phyloP scores from a whole-genome alignment of 2,329 filamentous ascomycete species.

The Lecanicillium sp. region DNA sequence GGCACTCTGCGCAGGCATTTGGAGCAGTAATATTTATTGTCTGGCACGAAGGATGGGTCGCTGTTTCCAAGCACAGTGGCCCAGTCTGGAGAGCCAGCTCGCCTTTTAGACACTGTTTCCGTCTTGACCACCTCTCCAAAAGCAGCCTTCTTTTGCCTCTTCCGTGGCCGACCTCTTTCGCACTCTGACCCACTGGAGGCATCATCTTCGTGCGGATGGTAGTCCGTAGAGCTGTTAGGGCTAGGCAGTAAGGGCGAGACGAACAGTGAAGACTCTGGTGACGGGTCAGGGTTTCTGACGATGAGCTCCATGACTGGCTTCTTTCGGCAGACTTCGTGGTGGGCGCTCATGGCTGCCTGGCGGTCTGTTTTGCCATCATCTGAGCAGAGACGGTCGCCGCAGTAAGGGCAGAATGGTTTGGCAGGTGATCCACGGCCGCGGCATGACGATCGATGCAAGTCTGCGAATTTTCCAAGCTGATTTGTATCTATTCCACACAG shows the following conservation, averaged over 20 bases:
- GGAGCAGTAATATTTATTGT: constrained; percentile 28
- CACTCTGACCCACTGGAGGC: not conserved
- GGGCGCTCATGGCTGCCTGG: not conserved
- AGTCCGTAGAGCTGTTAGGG: not conserved
- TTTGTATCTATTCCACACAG: not conserved
- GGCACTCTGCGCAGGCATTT: constrained; percentile 26
- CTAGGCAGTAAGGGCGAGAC: not conserved
- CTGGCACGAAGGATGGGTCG: constrained; percentile 21
- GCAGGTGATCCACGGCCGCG: not conserved
- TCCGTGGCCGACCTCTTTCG: not conserved
- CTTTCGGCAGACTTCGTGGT: not conserved
- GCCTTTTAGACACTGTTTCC: not conserved
- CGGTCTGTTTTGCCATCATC: not conserved
- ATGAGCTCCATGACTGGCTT: not conserved
- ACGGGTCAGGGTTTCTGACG: not conserved
- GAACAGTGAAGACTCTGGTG: not conserved
- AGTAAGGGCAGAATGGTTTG: not conserved
- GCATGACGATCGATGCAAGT: not conserved
- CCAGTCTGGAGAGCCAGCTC: constrained; percentile 23
- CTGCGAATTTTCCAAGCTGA: not conserved
- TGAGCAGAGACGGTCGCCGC: not conserved
- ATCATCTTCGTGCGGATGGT: not conserved
- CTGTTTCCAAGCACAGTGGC: constrained; percentile 19
- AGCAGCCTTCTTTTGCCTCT: not conserved
- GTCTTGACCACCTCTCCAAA: not conserved